phyloP scores from a whole-genome alignment of 345 rosid species.

The Erysimum cheiranthoides region DNA sequence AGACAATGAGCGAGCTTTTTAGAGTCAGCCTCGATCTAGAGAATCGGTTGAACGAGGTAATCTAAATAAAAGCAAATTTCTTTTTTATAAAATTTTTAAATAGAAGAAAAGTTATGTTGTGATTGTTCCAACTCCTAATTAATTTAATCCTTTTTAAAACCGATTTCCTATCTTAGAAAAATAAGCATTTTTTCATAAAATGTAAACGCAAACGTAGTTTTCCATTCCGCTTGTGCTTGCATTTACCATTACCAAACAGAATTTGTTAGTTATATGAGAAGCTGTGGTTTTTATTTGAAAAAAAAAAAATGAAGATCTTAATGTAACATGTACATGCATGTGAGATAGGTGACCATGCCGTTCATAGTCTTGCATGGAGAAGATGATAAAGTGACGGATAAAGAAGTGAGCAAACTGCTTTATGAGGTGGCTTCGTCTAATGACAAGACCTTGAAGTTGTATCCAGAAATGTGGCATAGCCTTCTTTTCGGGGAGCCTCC shows the following conservation, averaged over 20 bases:
- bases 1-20: conserved; percentile 66
- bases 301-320: neutral
- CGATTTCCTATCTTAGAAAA: no score
- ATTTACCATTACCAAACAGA: no score
- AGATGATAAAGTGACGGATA: conserved; percentile 83
- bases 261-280: no score
- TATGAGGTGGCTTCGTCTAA: conserved; percentile 55
- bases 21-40: conserved; percentile 63
- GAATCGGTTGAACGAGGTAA: conserved; percentile 64
- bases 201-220: no score
- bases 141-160: no score
- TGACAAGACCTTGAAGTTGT: conserved; percentile 81
- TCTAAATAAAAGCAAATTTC: no score
- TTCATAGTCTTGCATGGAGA: conserved; percentile 85
- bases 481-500: conserved; percentile 76
- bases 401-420: conserved; percentile 61
- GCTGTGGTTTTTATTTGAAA: no score
- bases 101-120: neutral
- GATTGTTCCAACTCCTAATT: neutral
- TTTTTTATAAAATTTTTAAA: no score
- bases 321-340: conserved; percentile 9
- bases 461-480: conserved; percentile 94
- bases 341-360: conserved; percentile 67
- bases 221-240: no score
- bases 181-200: no score